Base-by-base conservation (phyloP, 2,329 filamentous ascomycete species). In the Hymenoscyphus linearis region DNA sequence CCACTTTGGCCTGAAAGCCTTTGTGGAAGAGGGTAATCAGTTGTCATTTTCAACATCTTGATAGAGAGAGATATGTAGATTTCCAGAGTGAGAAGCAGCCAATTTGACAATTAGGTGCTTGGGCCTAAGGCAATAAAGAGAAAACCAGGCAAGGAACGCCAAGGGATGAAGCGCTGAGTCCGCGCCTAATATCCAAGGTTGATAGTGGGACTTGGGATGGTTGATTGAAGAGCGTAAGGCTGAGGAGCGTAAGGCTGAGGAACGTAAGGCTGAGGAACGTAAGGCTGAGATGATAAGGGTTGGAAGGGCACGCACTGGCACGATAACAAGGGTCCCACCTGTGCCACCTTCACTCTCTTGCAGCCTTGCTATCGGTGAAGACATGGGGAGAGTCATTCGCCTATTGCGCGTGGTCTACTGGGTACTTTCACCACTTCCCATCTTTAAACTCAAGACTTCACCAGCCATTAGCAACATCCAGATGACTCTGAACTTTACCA, bases 21-120 rank as follows among this genome's bases (percentile, higher is more conserved):
- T 22, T 65, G 63, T 57, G 60, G 53, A 16, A 67, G 18, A 50
- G 70, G 66, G 60, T 70, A 71, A 62, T 73, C 70, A 55, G 63
- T 65, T 52, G 67, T 62, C 71, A 72, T 70, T 27, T 5, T 22
- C 26, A 2, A 14, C 4, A 27, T 14, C 9, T 54, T n/a, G 52
- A 56, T 3, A 52, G 5, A n/a, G n/a, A n/a, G n/a, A n/a, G n/a
- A n/a, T n/a, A n/a, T n/a, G n/a, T n/a, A n/a, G n/a, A n/a, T n/a
- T n/a, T n/a, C 9, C 14, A 44, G 16, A 18, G 6, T 22, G 22
- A 12, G 18, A 25, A 22, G n/a, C n/a, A 44, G 10, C 40, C 40
- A 44, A 9, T 44, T 44, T 44, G 40, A 25, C 18, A 50, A 47
- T 18, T 6, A 10, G 10, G 12, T 47, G n/a, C 18, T n/a, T 12